Evolutionary conservation across 495 filamentous ascomycete species (phyloP).

Genomic region (Penicillium soppii): DNA sequence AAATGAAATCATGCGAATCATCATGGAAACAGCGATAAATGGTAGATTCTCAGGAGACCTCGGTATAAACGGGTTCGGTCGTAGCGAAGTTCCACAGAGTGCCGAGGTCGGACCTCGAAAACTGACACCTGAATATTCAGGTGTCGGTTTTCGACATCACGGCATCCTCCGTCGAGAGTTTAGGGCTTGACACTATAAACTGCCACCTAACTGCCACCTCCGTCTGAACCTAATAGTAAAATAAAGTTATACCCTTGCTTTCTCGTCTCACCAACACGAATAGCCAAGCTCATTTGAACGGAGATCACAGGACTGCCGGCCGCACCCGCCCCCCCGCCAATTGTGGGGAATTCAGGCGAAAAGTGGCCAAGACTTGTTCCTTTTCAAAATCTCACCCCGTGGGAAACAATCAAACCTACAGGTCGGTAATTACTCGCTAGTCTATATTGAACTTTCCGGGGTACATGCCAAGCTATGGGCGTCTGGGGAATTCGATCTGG

Average conservation of each 20-base stretch:
- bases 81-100: too few species aligned
- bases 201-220: not conserved
- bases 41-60: not conserved
- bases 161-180: not conserved
- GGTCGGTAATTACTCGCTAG: not conserved
- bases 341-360: not conserved
- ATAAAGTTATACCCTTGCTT: not conserved
- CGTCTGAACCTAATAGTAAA: not conserved
- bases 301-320: not conserved
- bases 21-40: too few species aligned
- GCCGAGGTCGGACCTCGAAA: not conserved
- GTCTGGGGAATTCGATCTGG: not conserved
- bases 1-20: too few species aligned
- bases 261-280: not conserved
- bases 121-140: not conserved
- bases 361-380: not conserved
- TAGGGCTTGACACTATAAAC: not conserved
- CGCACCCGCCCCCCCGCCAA: not conserved
- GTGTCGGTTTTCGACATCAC: not conserved
- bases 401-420: not conserved
- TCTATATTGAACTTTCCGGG: not conserved
- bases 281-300: not conserved
- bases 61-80: not conserved
- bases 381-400: not conserved
- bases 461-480: not conserved